Evolutionary conservation across 2,329 filamentous ascomycete species (phyloP).

Genomic region (Fusarium nodosum): DNA sequence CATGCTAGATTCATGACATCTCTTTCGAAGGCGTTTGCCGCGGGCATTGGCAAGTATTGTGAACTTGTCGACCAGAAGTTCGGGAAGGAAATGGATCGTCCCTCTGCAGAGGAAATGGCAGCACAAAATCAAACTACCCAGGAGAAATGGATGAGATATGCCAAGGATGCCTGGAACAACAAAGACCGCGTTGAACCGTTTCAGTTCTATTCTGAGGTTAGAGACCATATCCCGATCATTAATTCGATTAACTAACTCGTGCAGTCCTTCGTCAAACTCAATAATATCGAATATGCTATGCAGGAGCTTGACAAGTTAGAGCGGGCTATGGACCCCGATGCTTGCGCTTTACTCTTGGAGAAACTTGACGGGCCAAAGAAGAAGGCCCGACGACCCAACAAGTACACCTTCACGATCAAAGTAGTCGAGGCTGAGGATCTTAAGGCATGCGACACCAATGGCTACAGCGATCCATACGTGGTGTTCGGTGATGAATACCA

Average conservation of each 20-base stretch:
- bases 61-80: conserved; percentile 91
- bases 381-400: conserved; percentile 76
- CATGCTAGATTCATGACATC: conserved; percentile 98
- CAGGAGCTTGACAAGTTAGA: conserved; percentile 92
- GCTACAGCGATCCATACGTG: conserved; percentile 95
- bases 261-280: conserved; percentile 95
- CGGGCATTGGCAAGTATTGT: conserved; percentile 88
- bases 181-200: conserved; percentile 97
- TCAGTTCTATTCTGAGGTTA: conserved; percentile 92
- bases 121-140: conserved; percentile 83
- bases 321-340: conserved; percentile 89
- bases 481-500: conserved; percentile 98
- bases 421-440: conserved; percentile 97
- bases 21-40: conserved; percentile 85
- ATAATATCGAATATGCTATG: conserved; percentile 96
- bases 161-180: conserved; percentile 91
- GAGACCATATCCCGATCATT: conserved; percentile 41
- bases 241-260: conserved; percentile 49
- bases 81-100: conserved; percentile 90
- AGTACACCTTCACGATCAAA: conserved; percentile 98
- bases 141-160: conserved; percentile 92
- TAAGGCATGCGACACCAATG: conserved; percentile 97
- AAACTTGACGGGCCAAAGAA: conserved; percentile 78
- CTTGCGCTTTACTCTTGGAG: conserved; percentile 84
- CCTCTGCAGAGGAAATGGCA: conserved; percentile 88